Evolutionary conservation across 2,329 filamentous ascomycete species (phyloP).

Genomic region (Trichoderma hamatum): DNA sequence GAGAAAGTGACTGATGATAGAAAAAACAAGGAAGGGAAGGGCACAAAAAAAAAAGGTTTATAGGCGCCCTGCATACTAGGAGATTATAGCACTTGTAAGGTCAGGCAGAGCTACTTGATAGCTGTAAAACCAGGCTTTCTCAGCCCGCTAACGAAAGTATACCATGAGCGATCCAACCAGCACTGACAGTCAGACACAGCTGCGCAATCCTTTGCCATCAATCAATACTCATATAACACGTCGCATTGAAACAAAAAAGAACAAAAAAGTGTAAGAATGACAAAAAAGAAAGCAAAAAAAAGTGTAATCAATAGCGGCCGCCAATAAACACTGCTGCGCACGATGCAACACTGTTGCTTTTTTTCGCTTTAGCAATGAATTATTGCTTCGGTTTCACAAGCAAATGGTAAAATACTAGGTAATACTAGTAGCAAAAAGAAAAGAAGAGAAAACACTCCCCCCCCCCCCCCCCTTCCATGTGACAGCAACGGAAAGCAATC

Average conservation of each 20-base stretch:
- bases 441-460: background rate
- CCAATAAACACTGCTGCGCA: background rate
- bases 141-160: background rate
- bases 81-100: background rate
- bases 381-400: background rate
- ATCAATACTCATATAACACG: background rate
- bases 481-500: background rate
- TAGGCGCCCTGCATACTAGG: background rate
- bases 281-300: background rate
- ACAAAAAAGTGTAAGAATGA: background rate
- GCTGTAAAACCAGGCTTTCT: background rate
- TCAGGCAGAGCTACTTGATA: background rate
- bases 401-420: background rate
- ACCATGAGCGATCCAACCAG: background rate
- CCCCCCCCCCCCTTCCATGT: background rate
- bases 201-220: background rate
- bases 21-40: background rate
- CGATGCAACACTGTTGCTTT: background rate
- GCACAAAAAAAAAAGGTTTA: background rate
- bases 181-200: background rate
- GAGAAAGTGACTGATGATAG: background rate
- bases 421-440: background rate
- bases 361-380: background rate
- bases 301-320: background rate
- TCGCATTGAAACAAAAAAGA: background rate